Evolutionary conservation across 495 filamentous ascomycete genomes (phyloP).

Genomic region (Ramalina peruviana): DNA sequence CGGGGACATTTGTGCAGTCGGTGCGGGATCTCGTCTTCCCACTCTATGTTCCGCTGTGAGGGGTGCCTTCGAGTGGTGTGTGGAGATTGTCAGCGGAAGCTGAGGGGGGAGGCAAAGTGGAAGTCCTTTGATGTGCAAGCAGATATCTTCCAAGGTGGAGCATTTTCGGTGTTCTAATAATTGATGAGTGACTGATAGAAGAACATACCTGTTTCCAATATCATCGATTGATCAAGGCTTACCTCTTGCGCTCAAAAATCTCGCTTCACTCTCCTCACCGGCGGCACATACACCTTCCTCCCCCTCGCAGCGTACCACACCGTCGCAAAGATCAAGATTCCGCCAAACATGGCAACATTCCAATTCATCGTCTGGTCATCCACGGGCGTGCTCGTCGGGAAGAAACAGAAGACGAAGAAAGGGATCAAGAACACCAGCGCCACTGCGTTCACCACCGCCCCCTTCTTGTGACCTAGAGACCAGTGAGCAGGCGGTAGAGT

Average conservation of each 20-base stretch:
- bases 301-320: conserved; percentile 30
- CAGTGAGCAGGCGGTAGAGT: conserved; percentile 29
- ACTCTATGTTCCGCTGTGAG: too few relatives aligned
- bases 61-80: too few relatives aligned
- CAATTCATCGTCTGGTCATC: conserved; percentile 37
- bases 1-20: too few relatives aligned
- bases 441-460: conserved; percentile 27
- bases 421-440: conserved; percentile 28
- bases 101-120: too few relatives aligned
- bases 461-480: conserved; percentile 25
- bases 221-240: not conserved
- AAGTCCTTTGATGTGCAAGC: too few relatives aligned
- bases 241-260: not conserved
- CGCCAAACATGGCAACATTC: conserved; percentile 33
- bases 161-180: too few relatives aligned
- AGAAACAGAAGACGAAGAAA: conserved; percentile 36
- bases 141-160: too few relatives aligned
- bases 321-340: conserved; percentile 30
- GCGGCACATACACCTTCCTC: conserved; percentile 29
- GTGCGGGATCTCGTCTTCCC: too few relatives aligned
- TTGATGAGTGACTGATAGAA: too few relatives aligned
- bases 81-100: too few relatives aligned
- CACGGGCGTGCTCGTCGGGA: conserved; percentile 25
- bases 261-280: conserved; percentile 29
- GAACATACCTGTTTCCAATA: too few relatives aligned